These are phyloP conservation scores for Nannochloris sp. DNA, from an alignment of 139 green algal species.

Conservation along the genomic window DNA sequence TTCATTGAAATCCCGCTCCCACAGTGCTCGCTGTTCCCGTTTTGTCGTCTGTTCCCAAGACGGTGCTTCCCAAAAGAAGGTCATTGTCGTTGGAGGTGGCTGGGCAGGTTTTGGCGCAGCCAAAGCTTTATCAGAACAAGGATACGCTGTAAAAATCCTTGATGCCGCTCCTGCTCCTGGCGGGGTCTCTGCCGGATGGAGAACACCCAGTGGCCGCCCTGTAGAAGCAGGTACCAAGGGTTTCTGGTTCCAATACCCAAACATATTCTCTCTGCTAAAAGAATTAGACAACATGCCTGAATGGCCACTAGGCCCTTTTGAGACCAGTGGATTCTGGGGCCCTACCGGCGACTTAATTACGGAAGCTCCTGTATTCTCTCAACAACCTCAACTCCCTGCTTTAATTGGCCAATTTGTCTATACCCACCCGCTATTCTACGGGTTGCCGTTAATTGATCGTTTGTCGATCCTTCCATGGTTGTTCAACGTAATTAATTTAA, in stretches of 20 bases:
- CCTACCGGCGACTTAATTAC: constrained; percentile 17
- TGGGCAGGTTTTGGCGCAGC: constrained; percentile 74
- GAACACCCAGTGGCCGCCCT: constrained; percentile 45
- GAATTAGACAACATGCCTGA: constrained; percentile 49
- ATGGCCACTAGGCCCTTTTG: constrained; percentile 74
- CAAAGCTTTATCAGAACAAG: constrained; percentile 67
- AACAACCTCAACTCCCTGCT: constrained; percentile 62
- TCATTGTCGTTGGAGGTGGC: constrained; percentile 50
- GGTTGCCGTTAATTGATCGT: constrained; percentile 21
- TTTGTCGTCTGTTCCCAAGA: too few species aligned
- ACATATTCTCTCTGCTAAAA: constrained; percentile 61
- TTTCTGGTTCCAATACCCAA: constrained; percentile 67
- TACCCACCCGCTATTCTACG: constrained; percentile 60
- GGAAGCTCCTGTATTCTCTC: constrained; percentile 68
- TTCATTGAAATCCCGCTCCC: too few species aligned
- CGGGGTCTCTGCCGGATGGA: constrained; percentile 56
- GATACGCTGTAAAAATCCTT: constrained; percentile 70
- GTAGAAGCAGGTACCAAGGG: constrained; percentile 89
- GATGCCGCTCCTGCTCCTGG: constrained; percentile 66
- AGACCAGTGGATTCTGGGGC: constrained; percentile 60
- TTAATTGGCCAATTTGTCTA: constrained; percentile 78
- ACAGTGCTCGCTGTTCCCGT: too few species aligned
- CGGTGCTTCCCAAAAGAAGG: too few species aligned
- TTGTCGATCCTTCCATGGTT: constrained; percentile 78
- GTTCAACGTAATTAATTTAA: constrained; percentile 61